Base-by-base conservation (phyloP, 306 rosid species). In the Alnus glutinosa region DNA sequence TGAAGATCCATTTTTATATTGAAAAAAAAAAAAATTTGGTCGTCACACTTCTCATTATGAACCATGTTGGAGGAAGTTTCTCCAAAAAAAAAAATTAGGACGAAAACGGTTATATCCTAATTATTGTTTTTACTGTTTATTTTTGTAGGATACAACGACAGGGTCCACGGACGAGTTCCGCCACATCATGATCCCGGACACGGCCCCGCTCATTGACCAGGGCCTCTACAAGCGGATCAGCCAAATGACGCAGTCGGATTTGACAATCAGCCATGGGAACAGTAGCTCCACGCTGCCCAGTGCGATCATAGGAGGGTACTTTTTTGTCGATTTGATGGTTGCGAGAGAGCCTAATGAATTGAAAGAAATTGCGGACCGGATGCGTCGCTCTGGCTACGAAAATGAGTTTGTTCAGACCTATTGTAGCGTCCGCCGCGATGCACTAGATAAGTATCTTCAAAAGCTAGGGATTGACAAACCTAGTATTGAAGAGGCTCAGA, bases 401-500 rank as follows among this genome's bases (percentile, higher is more conserved):
- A 90, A 88, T 79, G 99, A 93, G 89, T 93, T 97, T 55, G 87
- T 90, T 79, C 97, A 93, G 91, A 93, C 88, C 55, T 96, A 96
- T 28, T 88, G 91, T 67, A 79, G 84, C 11, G 97, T 90, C 30
- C 95, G 99, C 34, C 94, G 97, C 0, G 96, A 96, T 5, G 96
- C 98, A 19, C 80, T 96, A 79, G 92, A 91, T 57, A 97, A 93
- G 88, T 93, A 91, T 76, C 81, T 96, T 71, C 82, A 64, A 61
- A 93, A 89, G 70, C 85, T 96, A 0, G 98, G 97, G 0, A 92
- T 96, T 36, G 99, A 96, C 87, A 88, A 79, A 74, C 82, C 89
- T 71, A 93, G 99, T 84, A 96, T 96, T 68, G 98, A 93, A 85
- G 99, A 96, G 82, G 94, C 91, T 42, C 99, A 96, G 86, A 96